Base-by-base conservation (phyloP, 306 rosid genomes). In the Cicer arietinum region DNA sequence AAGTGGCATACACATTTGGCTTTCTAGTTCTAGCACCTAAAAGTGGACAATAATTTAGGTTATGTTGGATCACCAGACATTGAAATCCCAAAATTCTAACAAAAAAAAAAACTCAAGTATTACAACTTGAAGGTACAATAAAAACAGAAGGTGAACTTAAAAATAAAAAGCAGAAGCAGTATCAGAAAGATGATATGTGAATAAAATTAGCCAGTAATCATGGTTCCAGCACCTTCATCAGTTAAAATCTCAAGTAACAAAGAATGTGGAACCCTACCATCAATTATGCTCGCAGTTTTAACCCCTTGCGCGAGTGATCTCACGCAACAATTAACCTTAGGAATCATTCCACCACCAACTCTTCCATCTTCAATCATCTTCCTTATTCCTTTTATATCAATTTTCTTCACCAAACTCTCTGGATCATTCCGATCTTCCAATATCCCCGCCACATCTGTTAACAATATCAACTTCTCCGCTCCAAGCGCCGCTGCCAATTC, bases 261-360 rank as follows among this genome's bases (percentile, higher is more conserved):
- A 7, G 98, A 94, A 54, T 94, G 97, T 0, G 96, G 90, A 45
- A 86, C 78, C 44, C 97, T 76, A 7, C 97, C 98, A 64, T 94
- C 97, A 1, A 94, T 88, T 63, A 94, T 91, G 39, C 98, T 94
- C 0, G 98, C 90, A 0, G 98, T 94, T 69, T 65, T 89, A 10
- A 90, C 96, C 0, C 98, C 98, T 76, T 94, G 98, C 0, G 98
- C 88, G 0, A 90, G 81, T 1, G 98, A 91, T 43, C 94, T 65
- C 1, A 91, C 87, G 41, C 97, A 94, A 65, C 98, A 94, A 75
- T 73, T 72, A 77, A 91, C 98, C 77, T 94, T 94, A 0, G 98
- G 97, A n/a, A 94, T 91, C 98, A 94, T 94, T 18, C 97, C 96
- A 1, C 98, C 97, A 5, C 87, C 89, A 8, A 94, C 84, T 67